Evolutionary conservation across 768 basidiomycete species (phyloP), one percentile per base, ranked within the genome.

Genomic region (Phanerodontia chrysosporium): DNA sequence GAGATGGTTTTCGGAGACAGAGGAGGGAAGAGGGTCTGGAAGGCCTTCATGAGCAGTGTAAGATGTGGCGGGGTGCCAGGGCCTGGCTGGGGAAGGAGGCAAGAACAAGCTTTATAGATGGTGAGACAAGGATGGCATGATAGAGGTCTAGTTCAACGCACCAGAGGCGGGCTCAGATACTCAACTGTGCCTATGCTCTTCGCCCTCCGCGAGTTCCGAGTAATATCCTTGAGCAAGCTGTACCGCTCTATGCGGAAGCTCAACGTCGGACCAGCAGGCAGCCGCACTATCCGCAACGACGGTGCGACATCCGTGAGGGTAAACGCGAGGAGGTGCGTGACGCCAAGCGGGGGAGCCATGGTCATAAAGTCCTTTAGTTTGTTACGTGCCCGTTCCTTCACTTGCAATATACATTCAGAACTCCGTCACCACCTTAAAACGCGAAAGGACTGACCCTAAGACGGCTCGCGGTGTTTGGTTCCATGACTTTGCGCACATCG

Each of bases 1-100:
- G 84, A 82, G 69, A 94, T 79, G 30, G 84, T 81, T 66, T 90
- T 81, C 0, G 92, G 92, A 12, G 91, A 80, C 49, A 99, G 90
- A 0, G 97, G 89, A 4, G 97, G 97, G 75, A 98, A 99, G 60
- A 99, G 78, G 29, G 92, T 88, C 72, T 98, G 97, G 76, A 99
- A 97, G 59, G 94, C 85, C 73, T 97, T 97, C 82, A 95, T 89
- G 68, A 98, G 82, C 58, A 98, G 87, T 36, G 92, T 82, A 39
- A 98, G 80, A 70, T 98, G 94, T 2, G 87, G 84, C 1, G 92
- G 89, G 1, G 88, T 88, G 24, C 76, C 80, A 2, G 89, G 87
- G 10, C 83, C 86, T 51, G 85, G 87, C 58, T 80, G 84, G 84
- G 93, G 74, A 85, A 96, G 18, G 87, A 96, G 62, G 89, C 92